Conservation (phyloP, 2,329 filamentous ascomycete genomes). For the Aspergillus uvarum region DNA sequence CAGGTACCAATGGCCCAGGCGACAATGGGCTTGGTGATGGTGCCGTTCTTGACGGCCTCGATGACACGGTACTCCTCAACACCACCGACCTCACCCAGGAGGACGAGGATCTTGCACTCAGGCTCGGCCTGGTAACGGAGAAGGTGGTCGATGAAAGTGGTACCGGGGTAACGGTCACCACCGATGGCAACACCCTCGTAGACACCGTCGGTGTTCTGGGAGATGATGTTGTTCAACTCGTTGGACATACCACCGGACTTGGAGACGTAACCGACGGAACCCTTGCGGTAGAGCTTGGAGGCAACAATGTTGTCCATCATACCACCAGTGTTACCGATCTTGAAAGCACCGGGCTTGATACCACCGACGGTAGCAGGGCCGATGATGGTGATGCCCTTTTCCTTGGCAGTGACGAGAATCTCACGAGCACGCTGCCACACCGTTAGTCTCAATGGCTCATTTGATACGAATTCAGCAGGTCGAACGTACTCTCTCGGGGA, state of each 20-base stretch:
- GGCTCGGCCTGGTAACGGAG: constrained; percentile 95
- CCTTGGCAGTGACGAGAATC: constrained; percentile 92
- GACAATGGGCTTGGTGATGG: constrained; percentile 97
- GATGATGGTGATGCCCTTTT: constrained; percentile 99
- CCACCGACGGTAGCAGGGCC: constrained; percentile 97
- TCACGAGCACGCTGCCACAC: constrained; percentile 79
- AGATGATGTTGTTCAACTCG: constrained; percentile 99
- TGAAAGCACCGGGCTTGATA: constrained; percentile 99
- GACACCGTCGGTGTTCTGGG: constrained; percentile 94
- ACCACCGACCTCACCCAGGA: constrained; percentile 98
- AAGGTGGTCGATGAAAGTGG: constrained; percentile 98
- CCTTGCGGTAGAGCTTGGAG: constrained; percentile 99
- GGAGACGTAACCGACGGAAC: constrained; percentile 98
- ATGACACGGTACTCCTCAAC: constrained; percentile 99
- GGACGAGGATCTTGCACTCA: constrained; percentile 92
- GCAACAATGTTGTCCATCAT: constrained; percentile 99
- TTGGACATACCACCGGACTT: constrained; percentile 99
- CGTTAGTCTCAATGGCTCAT: constrained; percentile 9
- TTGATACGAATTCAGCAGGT: background rate
- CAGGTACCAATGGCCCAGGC: constrained; percentile 99
- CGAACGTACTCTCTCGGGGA: constrained; percentile 79
- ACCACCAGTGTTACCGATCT: constrained; percentile 99
- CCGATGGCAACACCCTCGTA: constrained; percentile 99
- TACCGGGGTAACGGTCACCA: constrained; percentile 97
- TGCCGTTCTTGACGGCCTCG: constrained; percentile 89